A percentile compares a stretch with the other conserved stretches of the same genome.
Evolutionary conservation across 176 grass and related monocot species (phyloP).

Genomic region (Eremochloa ophiuroides): DNA sequence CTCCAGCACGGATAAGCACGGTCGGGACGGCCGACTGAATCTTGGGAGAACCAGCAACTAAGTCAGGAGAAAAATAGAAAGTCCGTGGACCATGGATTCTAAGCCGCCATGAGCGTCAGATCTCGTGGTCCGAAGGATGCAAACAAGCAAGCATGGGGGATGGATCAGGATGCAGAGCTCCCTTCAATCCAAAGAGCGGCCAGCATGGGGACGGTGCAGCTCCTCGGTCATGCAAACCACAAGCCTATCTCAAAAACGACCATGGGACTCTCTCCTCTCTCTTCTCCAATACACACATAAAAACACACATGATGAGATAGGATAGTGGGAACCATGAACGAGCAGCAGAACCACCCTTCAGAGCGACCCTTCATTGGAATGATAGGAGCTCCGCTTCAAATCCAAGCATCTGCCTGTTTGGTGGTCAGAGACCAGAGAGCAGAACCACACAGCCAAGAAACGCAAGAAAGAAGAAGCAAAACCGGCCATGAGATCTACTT

Average conservation of each 20-base stretch:
- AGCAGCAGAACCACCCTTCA: constrained; percentile 51
- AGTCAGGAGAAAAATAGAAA: accelerated
- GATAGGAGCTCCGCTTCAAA: constrained; percentile 63
- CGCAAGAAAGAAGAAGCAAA: neutral
- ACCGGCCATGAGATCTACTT: neutral
- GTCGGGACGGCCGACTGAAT: neutral
- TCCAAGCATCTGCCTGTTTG: neutral
- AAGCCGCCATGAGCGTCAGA: neutral
- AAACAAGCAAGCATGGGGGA: neutral
- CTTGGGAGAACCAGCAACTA: neutral
- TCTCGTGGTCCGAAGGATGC: neutral
- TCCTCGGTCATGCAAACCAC: constrained; percentile 88
- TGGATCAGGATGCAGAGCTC: constrained; percentile 67
- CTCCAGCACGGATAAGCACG: neutral
- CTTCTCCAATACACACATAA: neutral
- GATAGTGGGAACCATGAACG: constrained; percentile 82
- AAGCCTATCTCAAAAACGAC: constrained; percentile 51
- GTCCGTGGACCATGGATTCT: too few species aligned
- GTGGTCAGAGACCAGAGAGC: neutral
- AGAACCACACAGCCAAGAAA: neutral
- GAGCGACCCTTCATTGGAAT: constrained; percentile 60
- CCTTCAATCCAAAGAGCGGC: constrained; percentile 97
- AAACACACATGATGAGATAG: constrained; percentile 37
- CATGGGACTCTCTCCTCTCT: too few species aligned
- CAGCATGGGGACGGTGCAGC: constrained; percentile 47